Percentiles rank a stretch among this genome's conserved stretches.
phyloP scores from a whole-genome alignment of 345 rosid genomes.

The Dipteronia dyeriana region DNA sequence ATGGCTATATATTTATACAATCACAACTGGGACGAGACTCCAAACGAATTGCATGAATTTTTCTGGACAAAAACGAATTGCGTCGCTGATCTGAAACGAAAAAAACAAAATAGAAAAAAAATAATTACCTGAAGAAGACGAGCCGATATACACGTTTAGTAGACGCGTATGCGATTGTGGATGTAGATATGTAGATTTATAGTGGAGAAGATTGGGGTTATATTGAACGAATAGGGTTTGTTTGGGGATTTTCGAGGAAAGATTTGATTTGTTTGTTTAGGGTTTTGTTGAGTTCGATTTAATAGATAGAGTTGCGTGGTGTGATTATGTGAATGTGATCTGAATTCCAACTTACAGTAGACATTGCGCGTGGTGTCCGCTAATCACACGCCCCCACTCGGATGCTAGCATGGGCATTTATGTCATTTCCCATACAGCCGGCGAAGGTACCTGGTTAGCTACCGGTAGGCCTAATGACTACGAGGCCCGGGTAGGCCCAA shows the following conservation, averaged over 20 bases:
- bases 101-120: background rate
- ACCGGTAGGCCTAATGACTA: no score
- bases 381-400: background rate
- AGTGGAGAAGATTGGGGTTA: background rate
- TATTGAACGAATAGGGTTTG: background rate
- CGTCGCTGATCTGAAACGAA: background rate
- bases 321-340: background rate
- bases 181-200: no score
- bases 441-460: no score
- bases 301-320: background rate
- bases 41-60: background rate
- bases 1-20: background rate
- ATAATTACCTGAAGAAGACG: constrained; percentile 4
- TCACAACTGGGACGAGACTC: background rate
- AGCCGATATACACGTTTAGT: background rate
- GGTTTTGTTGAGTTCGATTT: background rate
- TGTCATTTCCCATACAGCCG: background rate
- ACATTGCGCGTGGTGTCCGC: background rate
- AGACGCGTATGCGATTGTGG: background rate
- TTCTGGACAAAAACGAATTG: background rate
- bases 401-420: background rate
- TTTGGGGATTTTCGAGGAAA: background rate
- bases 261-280: background rate
- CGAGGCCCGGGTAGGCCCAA: no score
- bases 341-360: background rate